A percentile compares a stretch with the other conserved stretches of the same genome.
phyloP scores from a whole-genome alignment of 2,329 filamentous ascomycete species.

The Xylaria multiplex region DNA sequence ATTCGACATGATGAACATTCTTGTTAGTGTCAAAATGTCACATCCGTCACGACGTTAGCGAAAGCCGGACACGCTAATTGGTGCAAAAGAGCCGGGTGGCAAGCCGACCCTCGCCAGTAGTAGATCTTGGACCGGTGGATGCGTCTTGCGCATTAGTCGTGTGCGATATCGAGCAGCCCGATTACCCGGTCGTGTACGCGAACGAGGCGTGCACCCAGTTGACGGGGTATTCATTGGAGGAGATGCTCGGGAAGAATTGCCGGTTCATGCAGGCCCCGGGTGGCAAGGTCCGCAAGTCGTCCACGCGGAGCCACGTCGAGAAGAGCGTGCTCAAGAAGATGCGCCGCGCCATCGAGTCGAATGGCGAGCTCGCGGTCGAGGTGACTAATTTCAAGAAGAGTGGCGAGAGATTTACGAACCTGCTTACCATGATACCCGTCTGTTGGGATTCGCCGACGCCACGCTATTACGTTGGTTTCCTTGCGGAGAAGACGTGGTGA shows the following conservation, averaged over 20 bases:
- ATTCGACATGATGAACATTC: conserved; percentile 64
- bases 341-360: conserved; percentile 56
- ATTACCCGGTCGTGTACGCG: conserved; percentile 84
- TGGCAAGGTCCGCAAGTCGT: conserved; percentile 68
- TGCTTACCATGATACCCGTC: conserved; percentile 87
- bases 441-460: conserved; percentile 71
- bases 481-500: conserved; percentile 63
- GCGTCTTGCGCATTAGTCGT: conserved; percentile 85
- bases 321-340: conserved; percentile 69
- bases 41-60: not conserved
- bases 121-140: conserved; percentile 84
- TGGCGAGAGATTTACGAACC: conserved; percentile 81
- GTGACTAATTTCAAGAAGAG: conserved; percentile 85
- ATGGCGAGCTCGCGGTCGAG: conserved; percentile 59
- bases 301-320: conserved; percentile 73
- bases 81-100: conserved; percentile 66
- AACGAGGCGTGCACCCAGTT: conserved; percentile 82
- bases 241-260: conserved; percentile 83
- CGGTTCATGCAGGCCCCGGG: conserved; percentile 84
- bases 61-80: not conserved
- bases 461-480: conserved; percentile 83
- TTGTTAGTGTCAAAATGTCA: conserved; percentile 54
- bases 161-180: conserved; percentile 78
- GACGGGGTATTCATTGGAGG: conserved; percentile 79
- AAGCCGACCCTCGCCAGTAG: conserved; percentile 75